Evolutionary conservation across 495 filamentous ascomycete species (phyloP), one percentile per base, ranked within the genome.

Genomic region (Aspergillus baeticus): DNA sequence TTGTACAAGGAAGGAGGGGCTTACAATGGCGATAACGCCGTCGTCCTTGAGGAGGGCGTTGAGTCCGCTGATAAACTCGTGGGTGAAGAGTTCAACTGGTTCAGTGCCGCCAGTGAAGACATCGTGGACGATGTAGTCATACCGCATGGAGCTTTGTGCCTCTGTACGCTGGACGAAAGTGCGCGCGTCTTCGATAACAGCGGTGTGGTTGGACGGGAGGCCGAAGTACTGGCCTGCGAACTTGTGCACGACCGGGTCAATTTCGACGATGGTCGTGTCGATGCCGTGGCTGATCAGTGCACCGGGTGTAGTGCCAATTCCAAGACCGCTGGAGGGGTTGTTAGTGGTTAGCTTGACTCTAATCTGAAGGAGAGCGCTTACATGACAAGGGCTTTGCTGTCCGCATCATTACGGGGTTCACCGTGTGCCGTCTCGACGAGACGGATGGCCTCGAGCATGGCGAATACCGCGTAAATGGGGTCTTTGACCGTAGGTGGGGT

Each of bases 61-160:
- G 15, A 98, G 73, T 23, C 84, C 81, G 31, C 74, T 62, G 11
- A 98, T 69, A 62, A 98, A 96, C 60, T 94, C 88, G 2, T 83
- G 59, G 0, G 94, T 97, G 71, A 98, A 98, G 2, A 98, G 81
- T 17, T 86, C 76, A 14, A 91, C 81, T 2, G 94, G 94, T 65
- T 97, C 94, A 2, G 91, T 91, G 52, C 93, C 94, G 14, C 94
- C 94, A 0, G 94, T 98, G 74, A 98, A 98, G n/a, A 98, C 94
- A 63, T 98, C 94, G 62, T 98, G 94, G 57, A 98, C 77, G 65
- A 98, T 92, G 75, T 96, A 98, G 69, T 96, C 87, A 65, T 87
- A 98, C 37, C 79, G 75, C 14, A 79, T 67, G 31, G 73, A 64
- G 26, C 26, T 8, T 3, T 67, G 57, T 1, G 75, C 64, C 13